phyloP scores from a whole-genome alignment of 345 rosid species.

The Physaria fendleri region DNA sequence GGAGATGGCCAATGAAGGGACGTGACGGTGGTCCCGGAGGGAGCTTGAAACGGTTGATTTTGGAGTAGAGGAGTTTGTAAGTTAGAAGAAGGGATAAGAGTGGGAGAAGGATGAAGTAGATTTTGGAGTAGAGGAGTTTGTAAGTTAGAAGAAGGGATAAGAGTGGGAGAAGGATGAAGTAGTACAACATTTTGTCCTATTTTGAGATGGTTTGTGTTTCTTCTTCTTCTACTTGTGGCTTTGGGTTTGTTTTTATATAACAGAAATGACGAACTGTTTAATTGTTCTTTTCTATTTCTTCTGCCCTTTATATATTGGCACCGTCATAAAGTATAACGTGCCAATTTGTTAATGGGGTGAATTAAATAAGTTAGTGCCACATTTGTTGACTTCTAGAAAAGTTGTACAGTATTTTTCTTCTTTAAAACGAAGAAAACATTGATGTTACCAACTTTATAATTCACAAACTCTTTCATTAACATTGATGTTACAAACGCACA shows the following conservation, averaged over 20 bases:
- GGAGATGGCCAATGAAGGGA: slow-evolving; percentile 46
- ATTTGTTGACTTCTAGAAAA: too few species aligned
- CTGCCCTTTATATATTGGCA: not conserved
- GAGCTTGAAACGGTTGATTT: slow-evolving; percentile 1
- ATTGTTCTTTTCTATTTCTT: not conserved
- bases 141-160: not conserved
- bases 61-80: not conserved
- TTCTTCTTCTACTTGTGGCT: not conserved
- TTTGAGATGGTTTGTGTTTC: not conserved
- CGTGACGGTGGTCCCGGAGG: slow-evolving; percentile 39
- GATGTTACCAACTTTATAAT: too few species aligned
- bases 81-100: not conserved
- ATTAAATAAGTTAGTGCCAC: too few species aligned
- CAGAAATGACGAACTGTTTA: not conserved
- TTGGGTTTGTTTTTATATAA: not conserved
- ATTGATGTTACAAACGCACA: too few species aligned
- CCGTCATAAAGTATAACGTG: not conserved
- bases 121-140: slow-evolving; percentile 1
- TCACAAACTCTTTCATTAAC: too few species aligned
- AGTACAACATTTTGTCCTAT: not conserved
- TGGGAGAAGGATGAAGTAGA: not conserved
- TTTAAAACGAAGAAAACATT: not conserved
- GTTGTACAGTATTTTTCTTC: not conserved
- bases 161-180: slow-evolving; percentile 4
- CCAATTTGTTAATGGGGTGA: not conserved